phyloP scores from a whole-genome alignment of 495 filamentous ascomycete genomes.

The Massariosphaeria phaeospora region DNA sequence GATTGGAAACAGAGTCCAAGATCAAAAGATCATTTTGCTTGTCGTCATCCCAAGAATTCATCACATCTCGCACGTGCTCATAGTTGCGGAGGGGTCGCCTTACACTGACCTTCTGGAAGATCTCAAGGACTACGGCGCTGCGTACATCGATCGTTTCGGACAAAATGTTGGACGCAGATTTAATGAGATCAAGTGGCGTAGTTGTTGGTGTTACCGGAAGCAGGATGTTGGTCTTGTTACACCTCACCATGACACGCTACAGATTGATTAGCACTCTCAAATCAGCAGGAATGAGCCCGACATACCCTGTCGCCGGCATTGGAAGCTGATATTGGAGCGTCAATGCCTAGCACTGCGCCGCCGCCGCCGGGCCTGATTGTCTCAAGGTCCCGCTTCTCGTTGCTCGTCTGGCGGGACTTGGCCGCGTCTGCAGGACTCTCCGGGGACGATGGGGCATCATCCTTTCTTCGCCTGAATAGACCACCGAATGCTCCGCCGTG shows the following conservation, averaged over 20 bases:
- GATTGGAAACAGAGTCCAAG: slow-evolving; percentile 46
- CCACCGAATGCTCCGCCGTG: slow-evolving; percentile 22
- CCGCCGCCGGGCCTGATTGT: slow-evolving; percentile 42
- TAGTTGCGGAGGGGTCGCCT: slow-evolving; percentile 80
- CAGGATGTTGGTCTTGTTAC: slow-evolving; percentile 54
- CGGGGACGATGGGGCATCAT: slow-evolving; percentile 19
- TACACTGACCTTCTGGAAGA: slow-evolving; percentile 68
- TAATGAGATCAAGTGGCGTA: slow-evolving; percentile 65
- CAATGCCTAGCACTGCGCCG: slow-evolving; percentile 58
- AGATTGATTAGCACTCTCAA: slow-evolving; percentile 10
- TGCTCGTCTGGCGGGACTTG: slow-evolving; percentile 8
- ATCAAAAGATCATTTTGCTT: slow-evolving; percentile 64
- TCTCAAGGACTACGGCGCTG: slow-evolving; percentile 66
- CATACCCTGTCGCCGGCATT: slow-evolving; percentile 70
- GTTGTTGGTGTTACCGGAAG: slow-evolving; percentile 69
- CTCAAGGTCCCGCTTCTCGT: slow-evolving; percentile 18
- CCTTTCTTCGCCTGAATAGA: slow-evolving; percentile 19
- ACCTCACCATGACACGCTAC: slow-evolving; percentile 62
- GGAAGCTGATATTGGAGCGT: slow-evolving; percentile 78
- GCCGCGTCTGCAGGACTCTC: not conserved
- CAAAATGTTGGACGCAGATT: slow-evolving; percentile 52
- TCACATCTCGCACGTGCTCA: slow-evolving; percentile 78
- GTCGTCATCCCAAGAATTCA: slow-evolving; percentile 89
- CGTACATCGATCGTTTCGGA: slow-evolving; percentile 54
- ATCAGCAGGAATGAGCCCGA: slow-evolving; percentile 2